These are phyloP conservation scores for Dendrobium nobile DNA, from an alignment of 106 monocot genomes.

Conservation along the genomic window DNA sequence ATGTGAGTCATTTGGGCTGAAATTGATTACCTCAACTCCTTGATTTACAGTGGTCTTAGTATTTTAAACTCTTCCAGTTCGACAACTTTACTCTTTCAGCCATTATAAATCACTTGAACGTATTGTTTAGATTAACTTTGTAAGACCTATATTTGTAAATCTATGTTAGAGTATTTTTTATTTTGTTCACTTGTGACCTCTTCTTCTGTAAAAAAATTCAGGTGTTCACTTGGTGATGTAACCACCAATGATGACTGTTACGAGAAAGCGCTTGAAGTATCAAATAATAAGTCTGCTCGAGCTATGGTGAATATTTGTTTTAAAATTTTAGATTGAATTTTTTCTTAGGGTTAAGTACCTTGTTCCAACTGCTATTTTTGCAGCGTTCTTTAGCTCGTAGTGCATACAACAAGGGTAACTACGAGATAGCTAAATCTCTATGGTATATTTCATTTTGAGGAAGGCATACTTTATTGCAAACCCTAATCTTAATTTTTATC, in stretches of 20 bases:
- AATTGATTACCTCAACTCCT: no score
- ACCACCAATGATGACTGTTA: conserved; percentile 74
- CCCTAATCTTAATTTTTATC: background rate
- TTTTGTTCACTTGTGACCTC: background rate
- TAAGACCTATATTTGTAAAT: background rate
- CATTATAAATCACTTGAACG: background rate
- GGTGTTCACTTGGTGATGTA: conserved; percentile 99
- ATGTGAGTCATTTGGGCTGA: no score
- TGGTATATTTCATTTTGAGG: conserved; percentile 49
- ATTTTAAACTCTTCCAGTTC: background rate
- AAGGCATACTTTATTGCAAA: background rate
- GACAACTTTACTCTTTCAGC: background rate
- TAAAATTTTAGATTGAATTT: background rate
- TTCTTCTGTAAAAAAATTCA: conserved; percentile 13
- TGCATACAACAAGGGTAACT: conserved; percentile 91
- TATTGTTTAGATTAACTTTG: background rate
- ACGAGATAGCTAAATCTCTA: conserved; percentile 58
- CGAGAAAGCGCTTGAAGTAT: conserved; percentile 89
- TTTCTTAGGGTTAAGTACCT: background rate
- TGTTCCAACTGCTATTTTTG: conserved; percentile 3
- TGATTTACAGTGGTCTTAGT: no score
- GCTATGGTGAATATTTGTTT: conserved; percentile 55
- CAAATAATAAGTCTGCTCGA: conserved; percentile 79
- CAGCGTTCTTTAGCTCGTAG: conserved; percentile 91
- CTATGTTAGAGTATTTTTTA: background rate